Percentiles rank a stretch among this genome's conserved stretches.
phyloP scores from a whole-genome alignment of 1,139 yeast genomes.

The Yamadazyma kanchanaburiensis region DNA sequence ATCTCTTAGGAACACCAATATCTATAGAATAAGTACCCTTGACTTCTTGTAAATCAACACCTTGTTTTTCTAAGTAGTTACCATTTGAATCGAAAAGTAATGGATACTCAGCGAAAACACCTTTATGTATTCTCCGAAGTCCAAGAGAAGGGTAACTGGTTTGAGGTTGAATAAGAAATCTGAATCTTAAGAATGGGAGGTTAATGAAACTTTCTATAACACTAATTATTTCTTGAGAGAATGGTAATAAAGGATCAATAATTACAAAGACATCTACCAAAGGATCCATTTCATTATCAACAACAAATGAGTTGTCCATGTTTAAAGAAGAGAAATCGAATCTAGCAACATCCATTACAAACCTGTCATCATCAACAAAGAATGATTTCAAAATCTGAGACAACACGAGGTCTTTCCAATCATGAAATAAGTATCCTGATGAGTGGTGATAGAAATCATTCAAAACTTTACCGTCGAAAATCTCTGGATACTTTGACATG shows the following conservation, averaged over 20 bases:
- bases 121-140: slow-evolving; percentile 58
- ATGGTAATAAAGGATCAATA: slow-evolving; percentile 69
- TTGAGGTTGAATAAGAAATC: slow-evolving; percentile 60
- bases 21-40: slow-evolving; percentile 51
- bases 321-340: slow-evolving; percentile 40
- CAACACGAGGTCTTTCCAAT: slow-evolving; percentile 48
- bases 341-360: slow-evolving; percentile 38
- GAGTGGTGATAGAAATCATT: slow-evolving; percentile 18
- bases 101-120: slow-evolving; percentile 31
- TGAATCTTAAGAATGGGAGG: slow-evolving; percentile 46
- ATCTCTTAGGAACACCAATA: slow-evolving; percentile 60
- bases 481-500: slow-evolving; percentile 27
- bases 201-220: slow-evolving; percentile 43
- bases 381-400: slow-evolving; percentile 46
- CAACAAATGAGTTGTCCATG: slow-evolving; percentile 26
- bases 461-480: slow-evolving; percentile 19
- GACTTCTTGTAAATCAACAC: slow-evolving; percentile 41
- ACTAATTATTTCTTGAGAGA: slow-evolving; percentile 60
- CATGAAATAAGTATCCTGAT: slow-evolving; percentile 14
- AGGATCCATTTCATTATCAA: slow-evolving; percentile 19
- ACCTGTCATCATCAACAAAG: slow-evolving; percentile 33
- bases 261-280: slow-evolving; percentile 54
- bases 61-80: slow-evolving; percentile 10
- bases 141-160: slow-evolving; percentile 34
- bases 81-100: slow-evolving; percentile 45